Evolutionary conservation across 371 early-diverging fungal genomes (phyloP), one percentile per base, ranked within the genome.

Genomic region (Mortierella sp.): DNA sequence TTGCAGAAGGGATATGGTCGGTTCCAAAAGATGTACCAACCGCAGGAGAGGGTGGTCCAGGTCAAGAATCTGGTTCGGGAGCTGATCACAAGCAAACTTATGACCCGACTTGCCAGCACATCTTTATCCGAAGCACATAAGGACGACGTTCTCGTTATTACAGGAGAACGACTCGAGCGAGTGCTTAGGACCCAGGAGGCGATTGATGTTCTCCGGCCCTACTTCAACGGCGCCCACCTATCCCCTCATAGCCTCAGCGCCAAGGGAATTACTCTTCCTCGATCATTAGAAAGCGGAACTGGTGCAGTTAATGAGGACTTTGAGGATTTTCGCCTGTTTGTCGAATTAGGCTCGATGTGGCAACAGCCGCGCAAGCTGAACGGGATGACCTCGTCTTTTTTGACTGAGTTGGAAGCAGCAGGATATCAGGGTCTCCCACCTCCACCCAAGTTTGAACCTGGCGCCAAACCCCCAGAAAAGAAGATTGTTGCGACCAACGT

Each of bases 1-100:
- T n/a, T 81, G 31, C 53, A 31, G 2, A 69, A 72, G 51, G 26
- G 57, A 21, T 85, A 78, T 34, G 24, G 76, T 67, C 85, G 85
- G 8, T 76, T 85, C 46, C 76, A 54, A 69, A 78, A 73, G 71
- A 46, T 81, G 11, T 78, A 78, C 53, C 81, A 74, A 10, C 81
- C 81, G 2, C 46, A 54, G 24, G 78, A 85, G 11, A 67, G 80
- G 53, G 26, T 26, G 0, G 72, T 64, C 11, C 53, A 70, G 2
- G 40, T 64, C 8, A 37, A n/a, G 31, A 75, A 59, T 14, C 8
- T 67, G 24, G 40, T 67, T 37, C 24, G 40, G 6, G 37, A 67
- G 8, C 37, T 67, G 67, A 67, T 67, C 67, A 67, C 40, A 21
- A 34, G 24, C 21, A 19, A 19, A 34, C 46, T 51, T 28, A 31